These are phyloP conservation scores for Pseudonitzschia multiseries DNA, from an alignment of 108 stramenopile species.

Conservation along the genomic window DNA sequence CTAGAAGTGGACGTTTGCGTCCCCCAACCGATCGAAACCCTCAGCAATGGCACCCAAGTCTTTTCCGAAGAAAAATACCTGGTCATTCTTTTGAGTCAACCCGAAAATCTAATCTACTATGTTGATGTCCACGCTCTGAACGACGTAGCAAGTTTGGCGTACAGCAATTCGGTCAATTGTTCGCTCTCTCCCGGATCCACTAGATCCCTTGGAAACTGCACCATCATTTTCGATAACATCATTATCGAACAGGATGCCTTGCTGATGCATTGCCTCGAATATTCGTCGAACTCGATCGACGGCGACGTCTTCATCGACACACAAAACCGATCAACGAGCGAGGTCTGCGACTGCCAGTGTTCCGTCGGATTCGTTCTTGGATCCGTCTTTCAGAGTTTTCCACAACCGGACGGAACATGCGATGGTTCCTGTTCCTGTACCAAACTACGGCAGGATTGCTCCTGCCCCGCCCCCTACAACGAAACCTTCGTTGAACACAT, in stretches of 20 bases:
- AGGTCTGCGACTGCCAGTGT: not conserved
- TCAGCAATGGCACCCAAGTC: not conserved
- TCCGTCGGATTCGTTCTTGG: too few species aligned
- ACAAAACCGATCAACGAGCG: not conserved
- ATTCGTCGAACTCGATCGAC: not conserved
- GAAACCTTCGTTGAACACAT: not conserved
- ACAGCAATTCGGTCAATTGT: slow-evolving; percentile 1
- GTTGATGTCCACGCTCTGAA: not conserved
- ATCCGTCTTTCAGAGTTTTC: too few species aligned
- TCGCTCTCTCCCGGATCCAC: not conserved
- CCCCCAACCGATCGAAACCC: not conserved
- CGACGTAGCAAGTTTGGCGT: not conserved
- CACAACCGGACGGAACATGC: not conserved
- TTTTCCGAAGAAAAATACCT: slow-evolving; percentile 2
- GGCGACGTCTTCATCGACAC: not conserved
- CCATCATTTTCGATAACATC: not conserved
- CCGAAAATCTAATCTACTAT: not conserved
- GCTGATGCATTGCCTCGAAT: not conserved
- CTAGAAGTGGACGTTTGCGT: not conserved
- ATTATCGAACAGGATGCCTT: not conserved
- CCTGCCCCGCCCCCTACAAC: not conserved
- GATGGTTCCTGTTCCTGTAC: not conserved
- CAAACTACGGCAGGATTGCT: not conserved
- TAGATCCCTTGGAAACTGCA: not conserved
- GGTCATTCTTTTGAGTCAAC: not conserved